Base-by-base conservation (phyloP, 768 basidiomycete species). In the Tricholomella constricta region DNA sequence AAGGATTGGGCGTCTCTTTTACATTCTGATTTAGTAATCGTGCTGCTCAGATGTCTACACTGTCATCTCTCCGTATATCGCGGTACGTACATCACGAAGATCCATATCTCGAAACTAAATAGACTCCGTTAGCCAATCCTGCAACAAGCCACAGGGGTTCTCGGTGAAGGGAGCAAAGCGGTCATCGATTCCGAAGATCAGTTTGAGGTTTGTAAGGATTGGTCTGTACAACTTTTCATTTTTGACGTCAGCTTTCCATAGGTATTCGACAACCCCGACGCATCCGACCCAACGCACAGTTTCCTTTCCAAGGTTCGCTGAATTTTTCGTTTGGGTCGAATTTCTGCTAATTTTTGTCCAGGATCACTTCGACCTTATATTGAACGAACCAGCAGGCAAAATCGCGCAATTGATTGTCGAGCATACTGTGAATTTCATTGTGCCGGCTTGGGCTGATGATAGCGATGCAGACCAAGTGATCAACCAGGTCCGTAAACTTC, bases 331-430 rank as follows among this genome's bases (percentile, higher is more conserved):
- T 7, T 34, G 23, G 34, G 29, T 36, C 7, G 45, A 19, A 27
- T 37, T 37, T 15, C 17, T 10, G 48, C 31, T 34, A 51, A 46
- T 52, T 37, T 31, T 14, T 32, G 31, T 32, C 31, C 14, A 86
- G 83, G 87, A 88, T 63, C 86, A 89, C 67, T 88, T 89, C 61
- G 80, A 74, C 4, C 77, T 87, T 37, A 84, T 88, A 47, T 72
- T 88, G 46, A 89, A 89, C 64, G 85, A 88, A 61, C 86, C 88
- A 0, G 88, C 88, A 10, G 87, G 88, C 3, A 84, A 86, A 63
- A 82, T 89, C 45, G 88, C 87, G 7, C 77, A 81, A 61, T 66
- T 86, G 23, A 78, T 91, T 12, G 86, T 88, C 11, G 78, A 82
- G 59, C 68, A 89, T 63, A 69, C 73, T 11, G 84, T 86, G 48